Evolutionary conservation across 495 filamentous ascomycete species (phyloP).

Genomic region (Neurospora sp.): DNA sequence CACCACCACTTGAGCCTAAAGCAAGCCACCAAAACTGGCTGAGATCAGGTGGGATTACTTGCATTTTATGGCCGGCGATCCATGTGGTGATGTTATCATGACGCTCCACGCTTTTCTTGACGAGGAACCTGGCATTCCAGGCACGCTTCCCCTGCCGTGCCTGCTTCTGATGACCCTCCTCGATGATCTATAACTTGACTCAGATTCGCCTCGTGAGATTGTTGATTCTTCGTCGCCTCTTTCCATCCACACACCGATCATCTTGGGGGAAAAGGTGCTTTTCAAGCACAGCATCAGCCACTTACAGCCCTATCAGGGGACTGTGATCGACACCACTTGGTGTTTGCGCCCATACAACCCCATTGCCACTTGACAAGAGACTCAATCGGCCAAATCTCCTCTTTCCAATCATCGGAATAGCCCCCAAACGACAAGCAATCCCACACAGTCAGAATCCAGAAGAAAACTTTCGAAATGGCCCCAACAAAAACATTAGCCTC

Average conservation of each 20-base stretch:
- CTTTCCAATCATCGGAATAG: background rate
- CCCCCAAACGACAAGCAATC: background rate
- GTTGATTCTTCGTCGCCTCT: background rate
- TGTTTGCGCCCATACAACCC: background rate
- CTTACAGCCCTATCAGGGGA: background rate
- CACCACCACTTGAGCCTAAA: background rate
- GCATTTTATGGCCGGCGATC: background rate
- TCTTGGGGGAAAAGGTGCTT: background rate
- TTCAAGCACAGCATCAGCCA: background rate
- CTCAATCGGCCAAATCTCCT: background rate
- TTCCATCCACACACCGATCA: background rate
- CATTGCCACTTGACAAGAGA: background rate
- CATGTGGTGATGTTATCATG: background rate
- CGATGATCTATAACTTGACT: background rate
- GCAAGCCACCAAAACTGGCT: background rate
- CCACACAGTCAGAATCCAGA: background rate
- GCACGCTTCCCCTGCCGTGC: background rate
- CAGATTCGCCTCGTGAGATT: background rate
- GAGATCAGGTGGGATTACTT: background rate
- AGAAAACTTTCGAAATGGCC: constrained; percentile 4
- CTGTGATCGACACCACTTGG: background rate
- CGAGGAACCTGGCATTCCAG: background rate
- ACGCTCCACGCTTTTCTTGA: background rate
- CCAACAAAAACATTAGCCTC: constrained; percentile 15
- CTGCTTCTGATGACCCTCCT: background rate